Percentiles rank a stretch among this genome's conserved stretches.
Conservation (phyloP, 352 stramenopile genomes). For the Pythium phragmitis region DNA sequence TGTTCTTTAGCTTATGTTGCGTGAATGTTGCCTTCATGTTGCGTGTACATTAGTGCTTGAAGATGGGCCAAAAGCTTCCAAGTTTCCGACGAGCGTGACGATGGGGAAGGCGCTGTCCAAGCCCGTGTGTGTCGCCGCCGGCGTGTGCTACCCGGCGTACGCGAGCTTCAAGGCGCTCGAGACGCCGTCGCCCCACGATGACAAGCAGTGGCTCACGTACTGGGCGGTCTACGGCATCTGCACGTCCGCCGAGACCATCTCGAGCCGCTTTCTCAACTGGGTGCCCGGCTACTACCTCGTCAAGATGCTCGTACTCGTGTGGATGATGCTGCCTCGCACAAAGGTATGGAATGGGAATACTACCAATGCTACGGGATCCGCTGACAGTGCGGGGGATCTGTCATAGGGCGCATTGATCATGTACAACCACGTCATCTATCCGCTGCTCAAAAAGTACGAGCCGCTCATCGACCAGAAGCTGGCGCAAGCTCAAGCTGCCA, state of each 20-base stretch:
- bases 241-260: conserved; percentile 88
- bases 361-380: not conserved
- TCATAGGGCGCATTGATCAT: conserved; percentile 58
- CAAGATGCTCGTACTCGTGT: conserved; percentile 95
- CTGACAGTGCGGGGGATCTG: not conserved
- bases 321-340: conserved; percentile 94
- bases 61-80: conserved; percentile 11
- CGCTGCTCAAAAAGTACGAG: conserved; percentile 73
- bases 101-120: conserved; percentile 62
- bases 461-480: conserved; percentile 67
- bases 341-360: conserved; percentile 29
- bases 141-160: conserved; percentile 66
- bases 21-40: not conserved
- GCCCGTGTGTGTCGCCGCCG: conserved; percentile 47
- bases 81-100: not conserved
- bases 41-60: conserved; percentile 5
- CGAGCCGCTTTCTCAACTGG: conserved; percentile 46
- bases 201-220: conserved; percentile 93
- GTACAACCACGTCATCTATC: conserved; percentile 58
- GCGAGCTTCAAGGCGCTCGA: conserved; percentile 80
- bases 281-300: conserved; percentile 95
- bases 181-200: conserved; percentile 41
- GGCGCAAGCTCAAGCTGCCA: conserved; percentile 40
- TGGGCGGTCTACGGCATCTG: conserved; percentile 96
- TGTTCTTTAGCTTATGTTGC: not conserved